phyloP scores from a whole-genome alignment of 768 basidiomycete genomes.

The Leccinum incarnatum region DNA sequence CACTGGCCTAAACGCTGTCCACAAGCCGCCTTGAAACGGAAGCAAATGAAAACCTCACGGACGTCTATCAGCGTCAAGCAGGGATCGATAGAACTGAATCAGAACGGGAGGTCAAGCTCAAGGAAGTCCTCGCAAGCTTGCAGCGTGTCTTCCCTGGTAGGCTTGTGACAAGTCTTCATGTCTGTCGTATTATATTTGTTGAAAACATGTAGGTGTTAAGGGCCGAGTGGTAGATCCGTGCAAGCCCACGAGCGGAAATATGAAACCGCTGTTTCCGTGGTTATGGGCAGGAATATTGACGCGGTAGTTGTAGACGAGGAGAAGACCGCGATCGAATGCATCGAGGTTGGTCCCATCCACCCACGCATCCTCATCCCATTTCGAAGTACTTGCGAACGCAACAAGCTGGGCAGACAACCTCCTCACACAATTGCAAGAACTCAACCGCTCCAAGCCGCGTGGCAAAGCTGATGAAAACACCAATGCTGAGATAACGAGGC shows the following conservation, averaged over 20 bases:
- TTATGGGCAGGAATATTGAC: slow-evolving; percentile 92
- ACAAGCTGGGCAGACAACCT: slow-evolving; percentile 86
- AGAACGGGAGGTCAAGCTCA: slow-evolving; percentile 78
- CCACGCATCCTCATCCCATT: background rate
- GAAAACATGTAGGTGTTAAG: slow-evolving; percentile 62
- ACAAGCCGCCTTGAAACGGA: slow-evolving; percentile 85
- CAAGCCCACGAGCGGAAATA: slow-evolving; percentile 92
- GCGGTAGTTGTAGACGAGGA: slow-evolving; percentile 96
- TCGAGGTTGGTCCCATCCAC: slow-evolving; percentile 58
- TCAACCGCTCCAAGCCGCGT: slow-evolving; percentile 82
- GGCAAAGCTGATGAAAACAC: slow-evolving; percentile 80
- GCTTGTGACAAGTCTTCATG: background rate
- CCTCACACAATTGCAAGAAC: slow-evolving; percentile 72
- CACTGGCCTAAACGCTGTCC: background rate
- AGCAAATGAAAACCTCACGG: slow-evolving; percentile 86
- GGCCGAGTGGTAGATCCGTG: slow-evolving; percentile 93
- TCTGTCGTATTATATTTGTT: background rate
- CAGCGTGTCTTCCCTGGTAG: slow-evolving; percentile 88
- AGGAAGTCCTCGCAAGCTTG: slow-evolving; percentile 80
- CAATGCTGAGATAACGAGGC: slow-evolving; percentile 68
- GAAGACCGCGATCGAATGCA: slow-evolving; percentile 96
- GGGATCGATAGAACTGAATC: slow-evolving; percentile 86
- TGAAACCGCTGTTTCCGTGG: slow-evolving; percentile 85
- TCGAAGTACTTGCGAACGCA: slow-evolving; percentile 89
- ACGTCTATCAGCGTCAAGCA: slow-evolving; percentile 80